phyloP scores from a whole-genome alignment of 179 eudicot species.

The Silene coronaria region DNA sequence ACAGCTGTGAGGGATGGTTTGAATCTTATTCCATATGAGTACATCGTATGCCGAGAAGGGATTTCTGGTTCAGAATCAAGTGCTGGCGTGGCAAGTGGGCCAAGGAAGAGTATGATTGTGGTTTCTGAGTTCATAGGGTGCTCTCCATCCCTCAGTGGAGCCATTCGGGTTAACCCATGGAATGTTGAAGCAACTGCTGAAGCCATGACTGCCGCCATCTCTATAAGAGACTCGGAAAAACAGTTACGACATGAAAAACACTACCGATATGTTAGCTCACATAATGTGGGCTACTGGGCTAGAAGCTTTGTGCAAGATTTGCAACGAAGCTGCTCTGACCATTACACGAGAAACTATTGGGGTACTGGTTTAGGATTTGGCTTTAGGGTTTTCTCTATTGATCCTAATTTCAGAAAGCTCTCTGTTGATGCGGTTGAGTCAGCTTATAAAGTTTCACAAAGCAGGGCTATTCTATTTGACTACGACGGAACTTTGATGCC shows the following conservation, averaged over 20 bases:
- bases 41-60: constrained; percentile 61
- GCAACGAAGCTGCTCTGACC: constrained; percentile 77
- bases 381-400: constrained; percentile 77
- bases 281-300: constrained; percentile 78
- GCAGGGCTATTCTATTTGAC: constrained; percentile 74
- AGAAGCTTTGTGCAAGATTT: constrained; percentile 81
- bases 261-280: constrained; percentile 61
- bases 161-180: constrained; percentile 85
- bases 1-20: constrained; percentile 80
- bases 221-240: constrained; percentile 54
- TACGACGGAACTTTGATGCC: constrained; percentile 91
- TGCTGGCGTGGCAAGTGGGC: constrained; percentile 35
- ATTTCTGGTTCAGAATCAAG: constrained; percentile 35
- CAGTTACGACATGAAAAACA: constrained; percentile 79
- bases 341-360: constrained; percentile 72
- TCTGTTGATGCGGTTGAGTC: constrained; percentile 57
- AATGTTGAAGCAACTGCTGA: constrained; percentile 78
- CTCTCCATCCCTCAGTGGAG: constrained; percentile 86
- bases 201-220: constrained; percentile 66
- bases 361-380: constrained; percentile 90
- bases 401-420: constrained; percentile 79
- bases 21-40: constrained; percentile 77
- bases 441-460: constrained; percentile 53
- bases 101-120: constrained; percentile 73
- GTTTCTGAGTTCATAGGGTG: constrained; percentile 82